phyloP scores from a whole-genome alignment of 2,329 filamentous ascomycete species.

The Beauveria sp. region DNA sequence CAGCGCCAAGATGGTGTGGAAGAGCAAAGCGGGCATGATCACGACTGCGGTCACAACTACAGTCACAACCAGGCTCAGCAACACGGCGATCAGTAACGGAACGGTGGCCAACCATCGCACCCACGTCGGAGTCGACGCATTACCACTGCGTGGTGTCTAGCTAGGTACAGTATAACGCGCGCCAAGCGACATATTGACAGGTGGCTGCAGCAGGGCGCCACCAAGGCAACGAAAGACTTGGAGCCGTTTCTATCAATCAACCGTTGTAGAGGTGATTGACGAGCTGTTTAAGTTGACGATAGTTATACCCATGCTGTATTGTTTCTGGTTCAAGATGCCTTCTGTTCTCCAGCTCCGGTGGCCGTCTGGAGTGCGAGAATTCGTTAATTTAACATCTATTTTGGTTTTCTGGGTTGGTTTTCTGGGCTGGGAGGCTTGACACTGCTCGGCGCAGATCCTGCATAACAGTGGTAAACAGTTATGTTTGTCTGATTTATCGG shows the following conservation, averaged over 20 bases:
- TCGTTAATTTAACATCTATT: no score
- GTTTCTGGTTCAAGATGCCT: no score
- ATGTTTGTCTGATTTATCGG: no score
- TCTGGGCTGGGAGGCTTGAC: no score
- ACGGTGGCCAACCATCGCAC: background rate
- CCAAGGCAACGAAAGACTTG: background rate
- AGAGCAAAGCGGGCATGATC: background rate
- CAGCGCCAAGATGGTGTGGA: background rate
- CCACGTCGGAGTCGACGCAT: background rate
- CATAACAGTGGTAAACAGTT: no score
- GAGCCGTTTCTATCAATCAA: conserved; percentile 2
- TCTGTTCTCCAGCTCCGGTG: no score
- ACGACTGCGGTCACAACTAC: background rate
- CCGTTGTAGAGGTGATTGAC: background rate
- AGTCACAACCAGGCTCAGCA: background rate
- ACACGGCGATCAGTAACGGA: background rate
- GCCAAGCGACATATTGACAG: conserved; percentile 4
- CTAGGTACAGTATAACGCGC: background rate
- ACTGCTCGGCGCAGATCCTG: no score
- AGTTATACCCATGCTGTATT: no score
- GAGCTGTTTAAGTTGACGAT: background rate
- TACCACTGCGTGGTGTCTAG: background rate
- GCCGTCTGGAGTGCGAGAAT: no score
- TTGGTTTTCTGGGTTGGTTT: no score
- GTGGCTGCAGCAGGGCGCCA: background rate